These are phyloP conservation scores for Lichtheimia ornata DNA, from an alignment of 371 early-diverging fungal genomes.

Conservation along the genomic window DNA sequence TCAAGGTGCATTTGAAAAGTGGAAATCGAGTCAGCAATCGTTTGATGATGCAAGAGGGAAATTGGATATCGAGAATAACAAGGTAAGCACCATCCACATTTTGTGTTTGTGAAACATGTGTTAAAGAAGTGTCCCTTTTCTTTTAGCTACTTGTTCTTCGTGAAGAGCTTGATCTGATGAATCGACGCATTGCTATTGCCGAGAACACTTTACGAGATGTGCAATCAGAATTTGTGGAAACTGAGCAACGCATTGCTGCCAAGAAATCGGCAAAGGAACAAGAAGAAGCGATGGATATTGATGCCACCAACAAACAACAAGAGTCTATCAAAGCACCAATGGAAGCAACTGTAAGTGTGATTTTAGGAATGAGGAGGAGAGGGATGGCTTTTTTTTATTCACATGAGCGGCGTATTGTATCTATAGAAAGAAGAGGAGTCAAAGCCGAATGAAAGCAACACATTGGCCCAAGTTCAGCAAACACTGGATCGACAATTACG, in stretches of 20 bases:
- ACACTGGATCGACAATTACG: conserved; percentile 28
- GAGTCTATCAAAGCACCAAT: not conserved
- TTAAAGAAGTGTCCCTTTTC: not conserved
- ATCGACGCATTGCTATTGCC: not conserved
- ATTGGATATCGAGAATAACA: conserved; percentile 2
- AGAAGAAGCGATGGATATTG: not conserved
- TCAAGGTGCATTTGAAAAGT: conserved; percentile 8
- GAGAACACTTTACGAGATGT: conserved; percentile 14
- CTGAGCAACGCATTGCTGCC: conserved; percentile 11
- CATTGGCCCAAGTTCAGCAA: not conserved
- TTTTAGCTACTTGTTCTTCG: conserved; percentile 14
- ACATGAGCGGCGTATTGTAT: not conserved
- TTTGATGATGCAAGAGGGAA: conserved; percentile 3
- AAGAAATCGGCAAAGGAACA: conserved; percentile 1
- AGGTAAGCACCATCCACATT: conserved; percentile 3
- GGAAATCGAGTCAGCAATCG: conserved; percentile 11
- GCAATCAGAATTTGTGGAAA: conserved; percentile 15
- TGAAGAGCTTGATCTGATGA: conserved; percentile 17
- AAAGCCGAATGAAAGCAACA: not conserved
- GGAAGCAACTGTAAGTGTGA: conserved; percentile 1
- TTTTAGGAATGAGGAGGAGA: not conserved
- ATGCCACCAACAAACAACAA: not conserved
- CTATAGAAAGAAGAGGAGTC: not conserved
- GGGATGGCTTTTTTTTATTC: not conserved
- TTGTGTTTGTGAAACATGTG: not conserved